Conservation (phyloP, 2,329 filamentous ascomycete species). For the Didymellaceae sp. region DNA sequence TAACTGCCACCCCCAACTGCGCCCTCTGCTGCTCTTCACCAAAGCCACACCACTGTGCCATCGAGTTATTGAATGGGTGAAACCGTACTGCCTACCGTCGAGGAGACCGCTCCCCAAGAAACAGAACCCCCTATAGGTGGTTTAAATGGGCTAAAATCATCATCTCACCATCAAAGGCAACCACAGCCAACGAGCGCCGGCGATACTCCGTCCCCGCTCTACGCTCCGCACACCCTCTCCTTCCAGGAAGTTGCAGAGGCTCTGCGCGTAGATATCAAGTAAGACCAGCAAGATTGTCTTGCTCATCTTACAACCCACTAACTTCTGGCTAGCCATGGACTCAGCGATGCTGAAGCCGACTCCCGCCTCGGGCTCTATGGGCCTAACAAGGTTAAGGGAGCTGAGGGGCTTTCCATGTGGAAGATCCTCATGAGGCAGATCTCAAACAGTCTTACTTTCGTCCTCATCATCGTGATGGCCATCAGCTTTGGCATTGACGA, state of each 20-base stretch:
- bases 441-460: conserved; percentile 77
- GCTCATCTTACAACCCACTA: conserved; percentile 20
- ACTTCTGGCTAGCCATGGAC: conserved; percentile 59
- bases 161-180: conserved; percentile 29
- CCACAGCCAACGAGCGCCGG: conserved; percentile 31
- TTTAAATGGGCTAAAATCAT: conserved; percentile 41
- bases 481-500: conserved; percentile 69
- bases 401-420: conserved; percentile 74
- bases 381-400: conserved; percentile 73
- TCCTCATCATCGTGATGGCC: conserved; percentile 76
- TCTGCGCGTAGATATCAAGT: conserved; percentile 47
- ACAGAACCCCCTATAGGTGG: conserved; percentile 53
- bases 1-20: conserved; percentile 40
- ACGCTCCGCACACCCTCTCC: conserved; percentile 47
- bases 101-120: conserved; percentile 49
- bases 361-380: conserved; percentile 71
- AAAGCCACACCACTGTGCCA: conserved; percentile 43
- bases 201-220: conserved; percentile 31
- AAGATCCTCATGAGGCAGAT: conserved; percentile 79
- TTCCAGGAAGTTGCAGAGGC: conserved; percentile 44
- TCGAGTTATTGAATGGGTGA: conserved; percentile 52
- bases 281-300: conserved; percentile 12
- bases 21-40: conserved; percentile 29
- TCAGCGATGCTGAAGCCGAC: conserved; percentile 67
- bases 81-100: conserved; percentile 48